Evolutionary conservation across 202 grass and related monocot genomes (phyloP).

Genomic region (Cymbopogon flexuosus): DNA sequence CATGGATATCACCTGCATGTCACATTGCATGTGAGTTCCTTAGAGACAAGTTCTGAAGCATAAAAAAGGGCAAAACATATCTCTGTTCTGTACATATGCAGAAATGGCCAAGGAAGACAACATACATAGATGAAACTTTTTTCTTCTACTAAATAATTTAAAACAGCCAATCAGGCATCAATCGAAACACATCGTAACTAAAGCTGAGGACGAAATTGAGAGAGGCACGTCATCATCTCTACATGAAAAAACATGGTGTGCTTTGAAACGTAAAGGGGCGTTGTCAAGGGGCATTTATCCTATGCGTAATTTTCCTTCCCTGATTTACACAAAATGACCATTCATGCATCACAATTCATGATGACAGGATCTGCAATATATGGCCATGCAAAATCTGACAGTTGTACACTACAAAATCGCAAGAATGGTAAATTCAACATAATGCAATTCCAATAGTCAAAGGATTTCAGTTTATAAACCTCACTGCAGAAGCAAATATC

Average conservation of each 20-base stretch:
- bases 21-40: neutral
- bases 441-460: neutral
- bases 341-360: neutral
- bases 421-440: neutral
- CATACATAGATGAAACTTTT: neutral
- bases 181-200: neutral
- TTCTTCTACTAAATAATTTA: neutral
- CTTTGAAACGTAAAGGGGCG: neutral
- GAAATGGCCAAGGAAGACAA: neutral
- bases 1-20: conserved; percentile 75
- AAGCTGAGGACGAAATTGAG: neutral
- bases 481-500: neutral
- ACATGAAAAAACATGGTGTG: neutral
- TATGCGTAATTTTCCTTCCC: neutral
- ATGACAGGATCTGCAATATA: neutral
- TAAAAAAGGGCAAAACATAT: conserved; percentile 11
- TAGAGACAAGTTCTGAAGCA: conserved; percentile 14
- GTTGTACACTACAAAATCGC: neutral
- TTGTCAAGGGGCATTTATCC: neutral
- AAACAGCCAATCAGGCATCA: neutral
- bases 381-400: neutral
- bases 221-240: neutral
- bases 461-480: neutral
- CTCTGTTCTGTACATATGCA: neutral
- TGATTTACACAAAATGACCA: neutral